Evolutionary conservation across 495 filamentous ascomycete genomes (phyloP).

Genomic region (Annulohypoxylon moriforme): DNA sequence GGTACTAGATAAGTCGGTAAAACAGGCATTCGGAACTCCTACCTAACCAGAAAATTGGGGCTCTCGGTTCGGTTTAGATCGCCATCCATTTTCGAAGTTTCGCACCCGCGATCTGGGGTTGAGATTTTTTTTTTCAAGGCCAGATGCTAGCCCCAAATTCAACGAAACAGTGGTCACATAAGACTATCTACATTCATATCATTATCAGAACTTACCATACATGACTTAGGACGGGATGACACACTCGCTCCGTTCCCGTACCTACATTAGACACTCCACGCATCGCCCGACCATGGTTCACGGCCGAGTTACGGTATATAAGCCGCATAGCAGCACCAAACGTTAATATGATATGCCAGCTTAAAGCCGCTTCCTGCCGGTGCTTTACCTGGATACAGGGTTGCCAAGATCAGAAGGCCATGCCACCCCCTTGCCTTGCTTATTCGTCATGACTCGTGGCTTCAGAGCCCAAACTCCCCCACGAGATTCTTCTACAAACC

Average conservation of each 20-base stretch:
- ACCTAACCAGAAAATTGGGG: constrained; percentile 25
- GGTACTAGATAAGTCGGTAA: neutral
- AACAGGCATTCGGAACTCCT: constrained; percentile 21
- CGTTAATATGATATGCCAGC: constrained; percentile 34
- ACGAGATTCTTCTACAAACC: constrained; percentile 31
- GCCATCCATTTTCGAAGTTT: constrained; percentile 32
- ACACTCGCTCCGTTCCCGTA: constrained; percentile 31
- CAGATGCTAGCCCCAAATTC: constrained; percentile 41
- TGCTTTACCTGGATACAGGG: constrained; percentile 36
- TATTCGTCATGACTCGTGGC: constrained; percentile 24
- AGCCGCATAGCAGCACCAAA: constrained; percentile 36
- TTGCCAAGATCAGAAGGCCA: constrained; percentile 31
- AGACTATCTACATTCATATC: constrained; percentile 30
- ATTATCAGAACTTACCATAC: constrained; percentile 35
- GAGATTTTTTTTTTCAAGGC: constrained; percentile 20
- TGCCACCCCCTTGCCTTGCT: constrained; percentile 23
- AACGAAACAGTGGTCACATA: constrained; percentile 34
- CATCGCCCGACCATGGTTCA: constrained; percentile 39
- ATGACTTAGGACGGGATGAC: constrained; percentile 26
- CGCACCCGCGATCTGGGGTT: constrained; percentile 39
- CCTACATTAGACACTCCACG: constrained; percentile 39
- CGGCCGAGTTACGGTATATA: constrained; percentile 32
- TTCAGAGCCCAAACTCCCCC: constrained; percentile 21
- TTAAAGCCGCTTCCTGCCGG: constrained; percentile 22
- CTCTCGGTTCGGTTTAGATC: constrained; percentile 41